Percentiles rank a stretch among this genome's conserved stretches.
phyloP scores from a whole-genome alignment of 768 basidiomycete genomes.

The Saitozyma sp. region DNA sequence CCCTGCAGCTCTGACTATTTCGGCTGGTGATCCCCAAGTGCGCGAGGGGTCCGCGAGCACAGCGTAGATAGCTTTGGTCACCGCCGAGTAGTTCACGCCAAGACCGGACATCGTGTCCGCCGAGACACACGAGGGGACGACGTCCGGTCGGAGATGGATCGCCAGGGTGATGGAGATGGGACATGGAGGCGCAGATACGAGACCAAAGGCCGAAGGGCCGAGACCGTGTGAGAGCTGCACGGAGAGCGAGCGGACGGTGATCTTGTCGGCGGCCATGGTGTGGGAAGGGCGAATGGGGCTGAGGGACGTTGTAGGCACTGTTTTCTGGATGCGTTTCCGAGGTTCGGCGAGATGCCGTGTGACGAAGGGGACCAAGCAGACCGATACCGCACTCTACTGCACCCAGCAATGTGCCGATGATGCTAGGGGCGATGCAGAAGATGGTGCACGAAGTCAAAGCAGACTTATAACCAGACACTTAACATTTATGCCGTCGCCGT shows the following conservation, averaged over 20 bases:
- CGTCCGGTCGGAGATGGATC: constrained; percentile 51
- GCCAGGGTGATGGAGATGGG: constrained; percentile 59
- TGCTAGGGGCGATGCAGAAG: too few species aligned
- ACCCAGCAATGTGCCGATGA: too few species aligned
- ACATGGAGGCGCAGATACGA: constrained; percentile 56
- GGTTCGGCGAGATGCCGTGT: too few species aligned
- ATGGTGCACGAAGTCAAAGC: too few species aligned
- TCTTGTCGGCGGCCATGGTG: constrained; percentile 27
- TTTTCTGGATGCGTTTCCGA: too few species aligned
- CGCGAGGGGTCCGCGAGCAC: constrained; percentile 50
- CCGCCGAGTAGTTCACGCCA: constrained; percentile 67
- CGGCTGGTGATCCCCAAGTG: constrained; percentile 58
- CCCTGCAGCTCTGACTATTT: constrained; percentile 56
- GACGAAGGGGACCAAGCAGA: too few species aligned
- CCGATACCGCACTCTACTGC: too few species aligned
- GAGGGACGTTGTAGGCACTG: too few species aligned
- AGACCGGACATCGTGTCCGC: constrained; percentile 59
- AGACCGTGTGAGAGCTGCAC: constrained; percentile 49
- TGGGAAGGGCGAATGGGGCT: neutral
- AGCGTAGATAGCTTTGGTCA: constrained; percentile 56
- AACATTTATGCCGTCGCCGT: too few species aligned
- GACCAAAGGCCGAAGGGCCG: constrained; percentile 48
- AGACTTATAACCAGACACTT: too few species aligned
- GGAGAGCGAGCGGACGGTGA: constrained; percentile 49
- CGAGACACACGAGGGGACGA: constrained; percentile 58